These are phyloP conservation scores for Fusarium dimerum DNA, from an alignment of 2,329 filamentous ascomycete genomes.

Conservation along the genomic window DNA sequence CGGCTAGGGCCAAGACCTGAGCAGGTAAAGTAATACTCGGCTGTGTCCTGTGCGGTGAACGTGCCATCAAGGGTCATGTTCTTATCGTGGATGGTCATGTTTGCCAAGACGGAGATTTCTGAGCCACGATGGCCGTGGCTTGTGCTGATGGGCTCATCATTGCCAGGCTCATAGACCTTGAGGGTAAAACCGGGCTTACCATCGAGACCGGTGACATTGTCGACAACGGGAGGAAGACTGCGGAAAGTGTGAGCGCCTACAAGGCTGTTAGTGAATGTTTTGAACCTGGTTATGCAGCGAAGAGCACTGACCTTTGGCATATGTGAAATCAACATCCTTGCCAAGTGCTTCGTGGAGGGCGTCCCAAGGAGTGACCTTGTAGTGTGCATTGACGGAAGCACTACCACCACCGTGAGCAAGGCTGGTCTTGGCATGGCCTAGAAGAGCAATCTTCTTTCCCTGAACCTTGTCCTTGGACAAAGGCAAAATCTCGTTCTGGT, in stretches of 20 bases:
- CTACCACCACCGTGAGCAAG: constrained; percentile 41
- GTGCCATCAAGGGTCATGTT: constrained; percentile 32
- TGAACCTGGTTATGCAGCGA: accelerated
- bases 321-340: constrained; percentile 29
- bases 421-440: constrained; percentile 37
- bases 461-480: constrained; percentile 43
- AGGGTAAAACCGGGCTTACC: constrained; percentile 36
- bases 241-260: constrained; percentile 31
- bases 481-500: constrained; percentile 58
- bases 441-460: constrained; percentile 35
- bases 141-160: constrained; percentile 24
- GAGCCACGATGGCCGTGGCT: constrained; percentile 29
- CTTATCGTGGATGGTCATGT: constrained; percentile 27
- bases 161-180: constrained; percentile 31
- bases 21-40: constrained; percentile 34
- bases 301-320: constrained; percentile 28
- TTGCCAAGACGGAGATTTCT: constrained; percentile 22
- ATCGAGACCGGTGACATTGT: constrained; percentile 33
- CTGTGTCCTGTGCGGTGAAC: constrained; percentile 33
- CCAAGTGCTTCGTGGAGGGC: constrained; percentile 31
- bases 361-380: constrained; percentile 37
- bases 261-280: not conserved
- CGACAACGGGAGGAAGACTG: constrained; percentile 24
- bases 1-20: constrained; percentile 34
- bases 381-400: constrained; percentile 37